A percentile compares a stretch with the other conserved stretches of the same genome.
Conservation (phyloP, 305 asterid species). For the Caryopteris hybrid region DNA sequence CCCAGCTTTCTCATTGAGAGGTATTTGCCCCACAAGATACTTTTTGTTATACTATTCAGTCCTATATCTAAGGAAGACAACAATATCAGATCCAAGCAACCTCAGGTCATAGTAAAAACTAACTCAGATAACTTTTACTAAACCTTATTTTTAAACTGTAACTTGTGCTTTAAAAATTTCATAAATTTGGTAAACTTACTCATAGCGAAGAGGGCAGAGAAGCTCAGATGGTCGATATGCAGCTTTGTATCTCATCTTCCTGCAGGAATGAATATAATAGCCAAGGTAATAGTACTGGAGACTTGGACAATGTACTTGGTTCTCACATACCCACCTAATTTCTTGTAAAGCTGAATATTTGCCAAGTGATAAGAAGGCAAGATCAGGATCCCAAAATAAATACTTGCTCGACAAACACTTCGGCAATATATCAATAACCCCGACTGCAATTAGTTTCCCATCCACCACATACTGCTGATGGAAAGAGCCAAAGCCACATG, state of each 20-base stretch:
- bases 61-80: slow-evolving; percentile 4
- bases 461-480: slow-evolving; percentile 96
- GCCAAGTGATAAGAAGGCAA: slow-evolving; percentile 87
- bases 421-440: slow-evolving; percentile 90
- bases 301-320: slow-evolving; percentile 65
- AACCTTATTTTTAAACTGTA: not conserved
- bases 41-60: not conserved
- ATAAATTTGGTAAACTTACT: slow-evolving; percentile 51
- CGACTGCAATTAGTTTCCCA: slow-evolving; percentile 91
- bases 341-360: slow-evolving; percentile 89
- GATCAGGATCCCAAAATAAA: slow-evolving; percentile 97
- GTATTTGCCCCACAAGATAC: not conserved
- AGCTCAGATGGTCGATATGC: slow-evolving; percentile 93
- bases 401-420: slow-evolving; percentile 95
- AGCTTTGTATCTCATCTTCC: slow-evolving; percentile 96
- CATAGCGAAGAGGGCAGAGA: slow-evolving; percentile 88
- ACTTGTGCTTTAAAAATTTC: slow-evolving; percentile 9
- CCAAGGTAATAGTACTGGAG: slow-evolving; percentile 98
- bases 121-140: not conserved
- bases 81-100: slow-evolving; percentile 1
- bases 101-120: slow-evolving; percentile 8
- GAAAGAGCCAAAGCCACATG: slow-evolving; percentile 94
- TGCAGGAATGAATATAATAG: slow-evolving; percentile 93
- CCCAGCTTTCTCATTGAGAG: not conserved
- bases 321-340: slow-evolving; percentile 73